These are phyloP conservation scores for Aspergillus conjunctus DNA, from an alignment of 495 filamentous ascomycete species.

Conservation along the genomic window DNA sequence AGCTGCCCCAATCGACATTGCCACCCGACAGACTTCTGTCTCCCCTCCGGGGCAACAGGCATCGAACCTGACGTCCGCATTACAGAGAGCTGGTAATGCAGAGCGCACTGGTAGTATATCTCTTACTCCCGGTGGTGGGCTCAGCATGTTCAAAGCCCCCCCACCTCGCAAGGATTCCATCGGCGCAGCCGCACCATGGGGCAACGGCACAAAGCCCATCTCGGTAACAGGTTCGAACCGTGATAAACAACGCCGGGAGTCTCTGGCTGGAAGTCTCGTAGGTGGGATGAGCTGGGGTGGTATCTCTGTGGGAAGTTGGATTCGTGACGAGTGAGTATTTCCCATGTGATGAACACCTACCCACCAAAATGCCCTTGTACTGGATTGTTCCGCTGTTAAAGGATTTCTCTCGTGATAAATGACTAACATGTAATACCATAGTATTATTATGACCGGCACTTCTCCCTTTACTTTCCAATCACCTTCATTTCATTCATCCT, in stretches of 20 bases:
- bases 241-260: constrained; percentile 78
- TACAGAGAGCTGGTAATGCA: constrained; percentile 51
- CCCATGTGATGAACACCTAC: constrained; percentile 7
- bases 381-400: not conserved
- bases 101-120: constrained; percentile 46
- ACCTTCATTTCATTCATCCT: constrained; percentile 94
- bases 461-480: constrained; percentile 90
- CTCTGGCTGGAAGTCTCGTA: constrained; percentile 82
- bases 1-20: constrained; percentile 66
- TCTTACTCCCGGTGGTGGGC: constrained; percentile 46
- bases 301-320: constrained; percentile 92
- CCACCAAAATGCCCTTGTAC: not conserved
- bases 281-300: constrained; percentile 98
- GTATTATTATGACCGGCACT: constrained; percentile 94
- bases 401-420: constrained; percentile 19
- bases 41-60: constrained; percentile 63
- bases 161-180: constrained; percentile 72
- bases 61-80: constrained; percentile 63
- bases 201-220: constrained; percentile 81
- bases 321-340: constrained; percentile 91
- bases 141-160: constrained; percentile 62
- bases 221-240: constrained; percentile 76
- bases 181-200: constrained; percentile 58
- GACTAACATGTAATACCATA: constrained; percentile 41
- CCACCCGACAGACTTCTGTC: constrained; percentile 62